Evolutionary conservation across 2,329 filamentous ascomycete species (phyloP).

Genomic region (Apiospora arundinis): DNA sequence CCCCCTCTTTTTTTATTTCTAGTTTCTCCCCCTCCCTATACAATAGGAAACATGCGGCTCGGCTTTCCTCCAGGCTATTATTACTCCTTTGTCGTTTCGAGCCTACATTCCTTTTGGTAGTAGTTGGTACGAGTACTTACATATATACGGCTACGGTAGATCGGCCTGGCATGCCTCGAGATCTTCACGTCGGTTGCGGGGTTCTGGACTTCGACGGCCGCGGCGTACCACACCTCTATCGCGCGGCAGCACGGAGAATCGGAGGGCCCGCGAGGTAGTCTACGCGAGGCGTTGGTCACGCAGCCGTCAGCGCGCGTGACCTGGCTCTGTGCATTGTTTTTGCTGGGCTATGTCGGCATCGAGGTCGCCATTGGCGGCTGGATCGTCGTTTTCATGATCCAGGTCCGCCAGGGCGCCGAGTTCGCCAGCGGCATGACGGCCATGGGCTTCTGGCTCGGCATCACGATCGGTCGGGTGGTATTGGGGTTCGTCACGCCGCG

Average conservation of each 20-base stretch:
- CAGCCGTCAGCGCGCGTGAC: conserved; percentile 58
- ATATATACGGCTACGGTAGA: conserved; percentile 41
- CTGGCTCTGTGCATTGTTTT: conserved; percentile 75
- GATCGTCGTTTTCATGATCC: conserved; percentile 86
- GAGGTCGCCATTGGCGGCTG: conserved; percentile 81
- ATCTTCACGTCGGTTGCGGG: conserved; percentile 52
- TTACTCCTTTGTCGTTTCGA: not conserved
- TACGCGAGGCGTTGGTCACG: conserved; percentile 49
- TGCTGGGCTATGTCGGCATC: conserved; percentile 77
- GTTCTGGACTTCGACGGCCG: conserved; percentile 66
- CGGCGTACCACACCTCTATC: conserved; percentile 54
- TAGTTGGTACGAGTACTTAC: not conserved
- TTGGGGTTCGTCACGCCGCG: conserved; percentile 76
- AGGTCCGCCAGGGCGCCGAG: conserved; percentile 68
- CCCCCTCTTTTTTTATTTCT: too few species aligned
- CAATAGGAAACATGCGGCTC: too few species aligned
- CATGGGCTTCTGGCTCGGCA: conserved; percentile 82
- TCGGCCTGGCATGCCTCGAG: conserved; percentile 62
- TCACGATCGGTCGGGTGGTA: conserved; percentile 73
- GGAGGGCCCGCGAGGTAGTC: conserved; percentile 36
- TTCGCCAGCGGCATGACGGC: conserved; percentile 78
- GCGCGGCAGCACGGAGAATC: conserved; percentile 27
- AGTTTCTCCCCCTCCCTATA: too few species aligned
- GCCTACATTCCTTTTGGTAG: not conserved
- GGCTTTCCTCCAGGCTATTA: not conserved